Conservation (phyloP, 306 rosid genomes). For the Casuarina equisetifolia region DNA sequence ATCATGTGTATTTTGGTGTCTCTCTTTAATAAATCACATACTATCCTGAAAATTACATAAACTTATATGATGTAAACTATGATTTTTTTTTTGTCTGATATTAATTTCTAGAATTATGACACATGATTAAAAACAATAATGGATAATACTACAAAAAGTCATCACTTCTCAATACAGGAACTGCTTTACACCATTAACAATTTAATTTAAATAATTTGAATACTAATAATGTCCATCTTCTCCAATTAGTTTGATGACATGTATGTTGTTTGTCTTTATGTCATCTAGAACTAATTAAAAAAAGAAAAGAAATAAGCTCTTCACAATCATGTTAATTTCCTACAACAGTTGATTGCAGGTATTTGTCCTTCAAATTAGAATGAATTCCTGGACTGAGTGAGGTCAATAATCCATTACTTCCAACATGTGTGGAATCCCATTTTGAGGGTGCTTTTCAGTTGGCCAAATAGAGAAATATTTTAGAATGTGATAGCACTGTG, state of each 20-base stretch:
- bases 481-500: background rate
- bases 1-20: background rate
- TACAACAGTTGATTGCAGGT: background rate
- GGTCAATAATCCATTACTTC: background rate
- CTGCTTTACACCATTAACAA: background rate
- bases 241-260: conserved; percentile 15
- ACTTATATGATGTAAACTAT: background rate
- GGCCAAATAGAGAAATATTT: background rate
- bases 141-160: background rate
- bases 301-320: background rate
- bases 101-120: background rate
- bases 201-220: conserved; percentile 4
- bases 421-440: background rate
- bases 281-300: background rate
- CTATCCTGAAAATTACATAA: background rate
- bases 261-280: background rate
- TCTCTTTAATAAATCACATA: background rate
- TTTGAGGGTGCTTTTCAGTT: background rate
- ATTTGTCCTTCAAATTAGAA: background rate
- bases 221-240: background rate
- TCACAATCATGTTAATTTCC: background rate
- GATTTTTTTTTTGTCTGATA: background rate
- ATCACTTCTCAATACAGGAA: background rate
- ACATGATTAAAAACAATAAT: background rate
- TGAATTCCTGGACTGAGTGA: background rate